These are phyloP conservation scores for Ceratobasidium papillatum DNA, from an alignment of 1,284 basidiomycete genomes.

Conservation along the genomic window DNA sequence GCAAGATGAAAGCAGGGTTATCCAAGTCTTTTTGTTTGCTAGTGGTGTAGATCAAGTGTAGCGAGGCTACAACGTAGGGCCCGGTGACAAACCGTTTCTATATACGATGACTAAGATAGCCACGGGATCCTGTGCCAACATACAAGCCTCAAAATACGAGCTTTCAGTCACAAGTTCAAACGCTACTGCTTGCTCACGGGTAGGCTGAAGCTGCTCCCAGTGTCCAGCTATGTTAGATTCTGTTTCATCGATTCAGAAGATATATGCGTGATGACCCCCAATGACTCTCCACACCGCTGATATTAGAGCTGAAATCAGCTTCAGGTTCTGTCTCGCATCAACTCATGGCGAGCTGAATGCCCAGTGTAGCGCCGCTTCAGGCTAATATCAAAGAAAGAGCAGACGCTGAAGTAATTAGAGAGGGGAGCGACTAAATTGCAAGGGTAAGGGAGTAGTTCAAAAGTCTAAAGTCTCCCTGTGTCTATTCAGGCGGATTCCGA, in stretches of 20 bases:
- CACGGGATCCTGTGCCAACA: not conserved
- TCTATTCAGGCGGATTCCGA: too few species aligned
- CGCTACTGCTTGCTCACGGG: not conserved
- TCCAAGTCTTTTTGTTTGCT: too few species aligned
- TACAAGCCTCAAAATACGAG: not conserved
- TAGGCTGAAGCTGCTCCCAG: too few species aligned
- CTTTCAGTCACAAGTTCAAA: not conserved
- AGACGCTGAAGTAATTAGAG: not conserved
- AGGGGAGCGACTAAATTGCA: not conserved
- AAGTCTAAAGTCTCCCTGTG: not conserved
- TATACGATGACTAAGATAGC: not conserved
- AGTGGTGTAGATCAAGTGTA: too few species aligned
- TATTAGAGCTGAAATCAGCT: too few species aligned
- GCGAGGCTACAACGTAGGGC: too few species aligned
- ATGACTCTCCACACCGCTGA: not conserved
- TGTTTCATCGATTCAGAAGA: not conserved
- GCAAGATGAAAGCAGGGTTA: too few species aligned
- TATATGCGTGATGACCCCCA: not conserved
- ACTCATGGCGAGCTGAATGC: not conserved
- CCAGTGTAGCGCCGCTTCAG: not conserved
- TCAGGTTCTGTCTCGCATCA: not conserved
- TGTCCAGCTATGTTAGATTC: not conserved
- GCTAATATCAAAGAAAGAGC: not conserved
- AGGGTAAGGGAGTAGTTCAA: not conserved
- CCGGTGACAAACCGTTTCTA: not conserved